Evolutionary conservation across 257 asterid species (phyloP), one percentile per base, ranked within the genome.

Genomic region (Solanum rostratum): DNA sequence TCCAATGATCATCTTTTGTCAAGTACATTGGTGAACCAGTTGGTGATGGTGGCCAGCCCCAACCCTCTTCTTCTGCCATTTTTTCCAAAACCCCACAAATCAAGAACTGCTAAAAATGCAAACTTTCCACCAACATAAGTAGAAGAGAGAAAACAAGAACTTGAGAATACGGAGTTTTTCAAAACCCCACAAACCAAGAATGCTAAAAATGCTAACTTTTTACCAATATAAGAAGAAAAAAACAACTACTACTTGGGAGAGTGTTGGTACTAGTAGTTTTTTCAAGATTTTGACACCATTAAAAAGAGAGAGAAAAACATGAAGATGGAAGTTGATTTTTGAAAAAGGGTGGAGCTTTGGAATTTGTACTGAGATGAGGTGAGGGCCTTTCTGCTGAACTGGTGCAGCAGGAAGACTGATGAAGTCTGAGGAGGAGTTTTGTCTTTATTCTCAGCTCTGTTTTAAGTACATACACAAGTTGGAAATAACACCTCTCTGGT

Each of bases 1-100:
- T 92, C 99, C 94, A 93, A 78, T 95, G 97, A 59, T 92, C 98
- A 53, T 93, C 97, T 81, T 60, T 94, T 86, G 88, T 92, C 41
- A 87, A 45, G 91, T 89, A 89, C 55, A 88, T 87, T 30, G 98
- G 96, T 1, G 97, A 93, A 66, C 92, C 94, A 22, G 87, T 88
- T 2, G 84, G 84, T 65, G 84, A 57, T 13, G 95, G 97, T 63
- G 94, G 86, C 95, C 93, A 92, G 4, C 92, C 92, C 82, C 82
- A 78, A 85, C 91, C 87, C 11, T 91, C 96, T 46, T 89, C 94
- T n/a, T 88, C 93, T 20, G 96, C 97, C 98, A 93, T 92, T 1
- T 19, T 37, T 19, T 70, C 6, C 5, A 19, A 7, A 55, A 19
- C 63, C 63, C 30, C 30, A 60, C 68, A 39, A 33, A 53, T 0